These are phyloP conservation scores for Aureobasidium musti DNA, from an alignment of 2,329 filamentous ascomycete genomes.

Conservation along the genomic window DNA sequence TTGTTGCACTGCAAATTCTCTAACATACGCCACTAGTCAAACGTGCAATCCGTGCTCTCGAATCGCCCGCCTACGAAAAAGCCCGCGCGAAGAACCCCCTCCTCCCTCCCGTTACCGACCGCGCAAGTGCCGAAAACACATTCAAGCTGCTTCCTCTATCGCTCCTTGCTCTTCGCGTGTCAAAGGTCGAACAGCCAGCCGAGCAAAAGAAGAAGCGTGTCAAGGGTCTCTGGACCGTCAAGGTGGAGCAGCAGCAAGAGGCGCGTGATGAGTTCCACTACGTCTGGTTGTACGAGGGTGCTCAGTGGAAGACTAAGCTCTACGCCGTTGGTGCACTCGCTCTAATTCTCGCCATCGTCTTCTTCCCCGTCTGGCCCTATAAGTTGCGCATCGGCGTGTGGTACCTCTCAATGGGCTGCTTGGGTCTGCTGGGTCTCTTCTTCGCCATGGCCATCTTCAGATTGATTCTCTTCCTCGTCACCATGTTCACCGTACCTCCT, in stretches of 20 bases:
- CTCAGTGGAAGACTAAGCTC: conserved; percentile 89
- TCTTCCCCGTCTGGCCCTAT: conserved; percentile 96
- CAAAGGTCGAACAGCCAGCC: conserved; percentile 75
- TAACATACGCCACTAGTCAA: conserved; percentile 67
- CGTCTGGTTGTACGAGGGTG: conserved; percentile 92
- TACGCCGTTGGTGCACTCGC: conserved; percentile 83
- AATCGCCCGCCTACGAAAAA: conserved; percentile 88
- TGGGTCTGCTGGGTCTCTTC: conserved; percentile 87
- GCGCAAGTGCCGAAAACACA: conserved; percentile 82
- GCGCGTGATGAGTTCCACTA: conserved; percentile 87
- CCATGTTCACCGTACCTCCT: conserved; percentile 79
- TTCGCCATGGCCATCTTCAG: conserved; percentile 98
- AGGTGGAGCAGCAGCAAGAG: conserved; percentile 95
- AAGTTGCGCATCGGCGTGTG: conserved; percentile 90
- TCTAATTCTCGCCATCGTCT: conserved; percentile 81
- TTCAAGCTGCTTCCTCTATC: conserved; percentile 96
- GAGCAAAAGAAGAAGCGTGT: conserved; percentile 80
- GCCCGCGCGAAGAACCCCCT: conserved; percentile 84
- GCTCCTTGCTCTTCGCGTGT: conserved; percentile 86
- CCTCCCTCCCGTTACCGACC: conserved; percentile 84
- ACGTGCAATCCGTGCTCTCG: conserved; percentile 85
- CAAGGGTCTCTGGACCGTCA: conserved; percentile 95
- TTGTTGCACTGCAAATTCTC: background rate
- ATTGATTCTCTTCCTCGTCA: conserved; percentile 89
- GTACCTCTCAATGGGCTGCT: conserved; percentile 93